A percentile compares a stretch with the other conserved stretches of the same genome.
Conservation (phyloP, 2,329 filamentous ascomycete species). For the Nigrospora oryzae region DNA sequence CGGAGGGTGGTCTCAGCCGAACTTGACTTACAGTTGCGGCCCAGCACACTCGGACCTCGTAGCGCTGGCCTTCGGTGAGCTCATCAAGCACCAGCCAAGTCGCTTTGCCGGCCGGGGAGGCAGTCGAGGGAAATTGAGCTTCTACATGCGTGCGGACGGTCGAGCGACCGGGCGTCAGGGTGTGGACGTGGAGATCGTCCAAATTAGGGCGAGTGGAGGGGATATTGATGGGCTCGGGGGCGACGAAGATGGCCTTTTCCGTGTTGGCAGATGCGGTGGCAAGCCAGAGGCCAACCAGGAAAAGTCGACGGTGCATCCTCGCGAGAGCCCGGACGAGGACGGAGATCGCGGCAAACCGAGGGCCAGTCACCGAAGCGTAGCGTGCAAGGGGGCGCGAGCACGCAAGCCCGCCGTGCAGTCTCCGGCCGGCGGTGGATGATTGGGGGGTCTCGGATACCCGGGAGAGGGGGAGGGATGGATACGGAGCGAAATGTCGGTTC, state of each 20-base stretch:
- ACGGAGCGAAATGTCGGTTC: no score
- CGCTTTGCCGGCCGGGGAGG: conserved; percentile 45
- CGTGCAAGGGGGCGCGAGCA: no score
- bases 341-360: no score
- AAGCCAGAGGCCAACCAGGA: background rate
- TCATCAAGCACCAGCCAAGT: conserved; percentile 74
- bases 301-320: no score
- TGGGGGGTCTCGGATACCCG: no score
- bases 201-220: conserved; percentile 47
- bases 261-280: conserved; percentile 56
- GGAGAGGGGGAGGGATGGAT: no score
- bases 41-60: conserved; percentile 93
- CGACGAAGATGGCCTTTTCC: conserved; percentile 86
- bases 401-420: no score
- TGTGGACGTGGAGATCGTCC: conserved; percentile 52
- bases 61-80: conserved; percentile 64
- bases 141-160: conserved; percentile 56
- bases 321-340: no score
- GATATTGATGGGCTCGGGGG: conserved; percentile 49
- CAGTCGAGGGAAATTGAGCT: conserved; percentile 56
- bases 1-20: background rate
- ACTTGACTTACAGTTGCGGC: conserved; percentile 66
- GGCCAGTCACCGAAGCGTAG: no score
- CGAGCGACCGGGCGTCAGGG: conserved; percentile 49
- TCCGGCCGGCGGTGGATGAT: no score